Base-by-base conservation (phyloP, 441 rosid genomes). In the Metrosideros polymorpha region DNA sequence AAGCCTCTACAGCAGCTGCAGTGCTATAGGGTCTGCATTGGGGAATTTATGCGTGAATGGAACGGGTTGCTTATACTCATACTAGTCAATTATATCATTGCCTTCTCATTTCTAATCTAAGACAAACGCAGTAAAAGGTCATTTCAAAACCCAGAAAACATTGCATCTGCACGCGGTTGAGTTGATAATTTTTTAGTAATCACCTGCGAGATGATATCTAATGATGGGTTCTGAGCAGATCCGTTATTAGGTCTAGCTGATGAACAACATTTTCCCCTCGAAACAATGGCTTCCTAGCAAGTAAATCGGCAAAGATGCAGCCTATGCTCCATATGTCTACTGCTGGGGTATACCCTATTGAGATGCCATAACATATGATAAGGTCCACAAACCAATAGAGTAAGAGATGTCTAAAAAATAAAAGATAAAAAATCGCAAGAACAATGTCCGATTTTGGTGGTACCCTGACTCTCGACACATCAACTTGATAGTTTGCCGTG, bases 261-360 rank as follows among this genome's bases (percentile, higher is more conserved):
- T 95, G 96, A 87, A 94, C 98, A 19, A 93, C 99, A 89, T 95
- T 94, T 90, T 96, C 96, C 22, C 99, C 97, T 79, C 93, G 98
- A 89, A 95, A 97, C 83, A 96, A 91, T 22, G 98, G 98, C 87
- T 93, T 94, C 86, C 99, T 97, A n/a, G 93, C 93, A 84, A 95
- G 90, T 47, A 96, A 94, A 87, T 97, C 98, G 18, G 98, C 99
- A 90, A 97, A 96, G 87, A 97, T 97, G 92, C 99, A 95, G 82
- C 99, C 98, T 84, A 96, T 94, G 88, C 99, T 92, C 99, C 99
- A 96, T 55, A 94, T 93, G 86, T 96, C 99, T 86, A 97, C 94
- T 49, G 98, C 98, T 24, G 98, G 97, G n/a, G 98, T 96, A 88
- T 95, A 95, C 95, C 95, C 94, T 89, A 91, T 56, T 86, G 85